A percentile compares a stretch with the other conserved stretches of the same genome.
Evolutionary conservation across 2,329 filamentous ascomycete genomes (phyloP).

Genomic region (Zasmidium citrigriseum): DNA sequence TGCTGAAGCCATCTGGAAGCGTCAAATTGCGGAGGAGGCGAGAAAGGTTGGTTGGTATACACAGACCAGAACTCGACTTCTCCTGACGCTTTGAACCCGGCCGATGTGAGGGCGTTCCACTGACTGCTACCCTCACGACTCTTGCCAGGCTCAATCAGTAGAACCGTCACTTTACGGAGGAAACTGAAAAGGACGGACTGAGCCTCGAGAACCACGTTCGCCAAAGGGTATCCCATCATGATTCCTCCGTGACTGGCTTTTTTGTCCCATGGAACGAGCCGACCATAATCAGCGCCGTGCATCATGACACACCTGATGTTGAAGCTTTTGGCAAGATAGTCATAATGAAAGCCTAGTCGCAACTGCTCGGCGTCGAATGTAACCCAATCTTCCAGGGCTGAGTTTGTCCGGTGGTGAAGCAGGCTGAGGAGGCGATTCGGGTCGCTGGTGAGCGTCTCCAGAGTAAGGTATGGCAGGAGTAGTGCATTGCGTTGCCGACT

Average conservation of each 20-base stretch:
- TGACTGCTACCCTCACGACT: background rate
- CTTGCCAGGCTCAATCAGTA: background rate
- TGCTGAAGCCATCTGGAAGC: background rate
- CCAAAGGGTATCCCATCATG: constrained; percentile 2
- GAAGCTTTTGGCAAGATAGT: background rate
- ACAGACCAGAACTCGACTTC: background rate
- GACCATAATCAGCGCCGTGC: background rate
- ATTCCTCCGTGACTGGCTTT: background rate
- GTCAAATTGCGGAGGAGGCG: background rate
- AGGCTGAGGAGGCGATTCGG: constrained; percentile 13
- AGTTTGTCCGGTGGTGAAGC: constrained; percentile 10
- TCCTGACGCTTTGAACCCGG: background rate
- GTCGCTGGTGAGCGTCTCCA: constrained; percentile 8
- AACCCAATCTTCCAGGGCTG: constrained; percentile 11
- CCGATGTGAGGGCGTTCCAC: background rate
- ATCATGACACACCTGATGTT: background rate
- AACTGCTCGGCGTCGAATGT: constrained; percentile 9
- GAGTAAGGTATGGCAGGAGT: constrained; percentile 1
- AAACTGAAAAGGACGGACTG: background rate
- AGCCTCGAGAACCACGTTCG: background rate
- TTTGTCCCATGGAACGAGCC: background rate
- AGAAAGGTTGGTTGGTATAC: background rate
- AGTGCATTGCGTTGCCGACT: background rate
- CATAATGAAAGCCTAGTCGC: background rate
- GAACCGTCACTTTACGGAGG: background rate